phyloP scores from a whole-genome alignment of 2,329 filamentous ascomycete species.

The Ophiognomonia clavigignenti-juglandacearum region DNA sequence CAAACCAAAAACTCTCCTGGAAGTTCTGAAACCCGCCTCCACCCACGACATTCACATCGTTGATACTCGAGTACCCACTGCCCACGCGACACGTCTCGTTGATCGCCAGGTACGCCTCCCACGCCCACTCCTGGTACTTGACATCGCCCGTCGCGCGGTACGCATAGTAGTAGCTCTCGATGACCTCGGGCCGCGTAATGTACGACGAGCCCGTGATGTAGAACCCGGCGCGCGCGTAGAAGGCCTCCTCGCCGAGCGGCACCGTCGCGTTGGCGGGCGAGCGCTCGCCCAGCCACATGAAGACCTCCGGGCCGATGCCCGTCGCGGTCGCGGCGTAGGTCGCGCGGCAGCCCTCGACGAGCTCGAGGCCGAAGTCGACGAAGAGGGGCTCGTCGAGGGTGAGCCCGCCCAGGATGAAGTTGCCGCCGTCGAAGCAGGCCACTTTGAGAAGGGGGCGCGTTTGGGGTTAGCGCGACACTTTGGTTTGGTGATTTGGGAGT shows the following conservation, averaged over 20 bases:
- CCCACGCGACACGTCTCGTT: conserved; percentile 57
- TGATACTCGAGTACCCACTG: conserved; percentile 63
- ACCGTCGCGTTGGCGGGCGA: conserved; percentile 29
- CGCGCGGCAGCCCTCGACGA: conserved; percentile 68
- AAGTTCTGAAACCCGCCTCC: conserved; percentile 63
- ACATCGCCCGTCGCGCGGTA: conserved; percentile 71
- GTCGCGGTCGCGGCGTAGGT: conserved; percentile 67
- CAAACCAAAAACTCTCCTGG: conserved; percentile 85
- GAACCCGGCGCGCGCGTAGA: conserved; percentile 67
- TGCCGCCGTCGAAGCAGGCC: conserved; percentile 80
- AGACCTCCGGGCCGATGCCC: conserved; percentile 71
- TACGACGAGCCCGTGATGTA: conserved; percentile 61
- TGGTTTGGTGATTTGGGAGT: not conserved
- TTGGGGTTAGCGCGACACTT: not conserved
- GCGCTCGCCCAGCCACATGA: conserved; percentile 52
- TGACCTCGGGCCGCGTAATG: conserved; percentile 71
- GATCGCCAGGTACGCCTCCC: conserved; percentile 70
- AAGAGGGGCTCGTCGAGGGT: conserved; percentile 63
- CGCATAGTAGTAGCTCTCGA: conserved; percentile 84
- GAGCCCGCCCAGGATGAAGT: conserved; percentile 76
- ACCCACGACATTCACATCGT: conserved; percentile 56
- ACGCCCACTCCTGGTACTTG: conserved; percentile 80
- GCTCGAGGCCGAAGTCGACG: conserved; percentile 65
- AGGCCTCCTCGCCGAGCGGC: conserved; percentile 43
- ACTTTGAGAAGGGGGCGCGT: conserved; percentile 41